Conservation (phyloP, 2,329 filamentous ascomycete species). For the Paracorniculantispora psalliotae region DNA sequence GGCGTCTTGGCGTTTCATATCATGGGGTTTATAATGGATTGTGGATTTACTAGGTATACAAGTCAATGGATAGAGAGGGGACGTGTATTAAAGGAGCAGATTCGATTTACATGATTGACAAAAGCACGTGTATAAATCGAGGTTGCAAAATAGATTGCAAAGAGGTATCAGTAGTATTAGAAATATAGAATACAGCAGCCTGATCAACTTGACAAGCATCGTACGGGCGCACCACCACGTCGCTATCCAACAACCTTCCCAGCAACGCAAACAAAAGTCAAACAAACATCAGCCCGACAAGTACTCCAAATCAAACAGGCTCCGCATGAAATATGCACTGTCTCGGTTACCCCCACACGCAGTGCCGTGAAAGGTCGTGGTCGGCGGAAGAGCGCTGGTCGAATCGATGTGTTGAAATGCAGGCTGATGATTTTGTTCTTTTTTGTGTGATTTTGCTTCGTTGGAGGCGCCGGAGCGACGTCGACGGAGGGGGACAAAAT, state of each 20-base stretch:
- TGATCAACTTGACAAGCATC: constrained; percentile 16
- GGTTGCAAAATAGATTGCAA: too few species aligned
- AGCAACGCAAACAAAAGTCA: constrained; percentile 1
- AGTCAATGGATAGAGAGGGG: not conserved
- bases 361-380: not conserved
- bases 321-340: not conserved
- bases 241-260: constrained; percentile 12
- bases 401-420: not conserved
- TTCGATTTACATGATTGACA: too few species aligned
- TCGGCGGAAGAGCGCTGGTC: not conserved
- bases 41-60: too few species aligned
- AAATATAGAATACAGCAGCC: constrained; percentile 25
- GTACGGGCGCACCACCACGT: not conserved
- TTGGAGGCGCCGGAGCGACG: not conserved
- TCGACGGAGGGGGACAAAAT: not conserved
- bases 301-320: constrained; percentile 8
- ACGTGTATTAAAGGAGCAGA: too few species aligned
- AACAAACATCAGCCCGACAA: not conserved
- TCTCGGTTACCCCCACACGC: not conserved
- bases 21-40: too few species aligned
- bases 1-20: not conserved
- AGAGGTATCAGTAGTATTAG: constrained; percentile 33
- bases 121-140: too few species aligned
- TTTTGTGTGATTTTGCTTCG: not conserved
- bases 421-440: not conserved